Base-by-base conservation (phyloP, 306 rosid species). In the Heteromeles arbutifolia region DNA sequence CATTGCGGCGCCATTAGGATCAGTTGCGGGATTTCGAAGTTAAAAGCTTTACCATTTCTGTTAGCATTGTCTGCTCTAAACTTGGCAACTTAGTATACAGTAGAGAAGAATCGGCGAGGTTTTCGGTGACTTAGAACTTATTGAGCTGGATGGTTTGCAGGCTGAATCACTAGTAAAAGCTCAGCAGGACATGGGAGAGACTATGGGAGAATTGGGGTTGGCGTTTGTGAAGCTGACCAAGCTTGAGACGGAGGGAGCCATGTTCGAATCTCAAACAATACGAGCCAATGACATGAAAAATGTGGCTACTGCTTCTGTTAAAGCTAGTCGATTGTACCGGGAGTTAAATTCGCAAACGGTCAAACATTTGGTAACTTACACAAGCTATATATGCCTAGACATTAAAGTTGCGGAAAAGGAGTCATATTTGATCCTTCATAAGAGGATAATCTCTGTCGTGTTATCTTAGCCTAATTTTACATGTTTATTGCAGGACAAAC, bases 281-380 rank as follows among this genome's bases (percentile, higher is more conserved):
- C 81, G 95, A 66, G 97, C 95, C 28, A 71, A 82, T 72, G 95
- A 94, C 71, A 88, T 88, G 93, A 94, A 90, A 80, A 84, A 83
- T 77, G 80, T 94, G 37, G 98, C 98, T 8, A 86, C 96, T 28
- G 95, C 93, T 65, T 87, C 96, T 70, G 97, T 90, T 65, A 94
- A 87, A 82, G 85, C 95, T 26, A 92, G 98, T 79, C 87, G 98
- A 90, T 90, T 87, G 74, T 86, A 84, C 54, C 86, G 96, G 76
- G 98, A 94, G 75, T 84, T 92, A 71, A 94, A 94, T 79, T 78
- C 86, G 43, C 98, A 91, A 73, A 91, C 96, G 18, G 91, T 94
- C 79, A 92, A 94, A 82, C 96, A 94, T 85, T 90, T 94, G 97
- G 98, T 94, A 90, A 53, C 21, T 32, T 61, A 37, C 68, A 32